phyloP scores from a whole-genome alignment of 2,329 filamentous ascomycete genomes.

The Lecanicillium sp. region DNA sequence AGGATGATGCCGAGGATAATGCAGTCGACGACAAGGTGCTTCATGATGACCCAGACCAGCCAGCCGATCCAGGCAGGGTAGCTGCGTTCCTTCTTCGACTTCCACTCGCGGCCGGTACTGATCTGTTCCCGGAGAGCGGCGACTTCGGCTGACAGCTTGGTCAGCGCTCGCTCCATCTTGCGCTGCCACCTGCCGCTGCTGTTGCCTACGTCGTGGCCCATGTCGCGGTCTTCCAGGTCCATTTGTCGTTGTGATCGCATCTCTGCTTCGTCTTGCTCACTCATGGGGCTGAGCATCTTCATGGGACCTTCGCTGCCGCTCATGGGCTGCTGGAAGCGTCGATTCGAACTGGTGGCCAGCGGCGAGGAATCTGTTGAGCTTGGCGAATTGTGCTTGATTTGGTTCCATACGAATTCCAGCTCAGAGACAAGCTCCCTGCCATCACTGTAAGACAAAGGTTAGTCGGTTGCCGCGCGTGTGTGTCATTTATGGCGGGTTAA shows the following conservation, averaged over 20 bases:
- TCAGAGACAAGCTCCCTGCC: constrained; percentile 83
- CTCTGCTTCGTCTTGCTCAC: constrained; percentile 68
- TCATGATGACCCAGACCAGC: constrained; percentile 59
- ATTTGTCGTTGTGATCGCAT: constrained; percentile 41
- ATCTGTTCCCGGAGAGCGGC: constrained; percentile 90
- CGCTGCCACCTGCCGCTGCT: constrained; percentile 61
- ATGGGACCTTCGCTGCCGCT: constrained; percentile 49
- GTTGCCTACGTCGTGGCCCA: constrained; percentile 26
- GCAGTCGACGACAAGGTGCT: constrained; percentile 68
- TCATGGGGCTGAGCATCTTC: constrained; percentile 76
- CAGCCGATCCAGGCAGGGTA: constrained; percentile 64
- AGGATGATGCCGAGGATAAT: constrained; percentile 58
- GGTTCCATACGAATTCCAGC: constrained; percentile 98
- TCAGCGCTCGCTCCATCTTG: constrained; percentile 76
- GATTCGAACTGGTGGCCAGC: constrained; percentile 30
- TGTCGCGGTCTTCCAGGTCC: constrained; percentile 37
- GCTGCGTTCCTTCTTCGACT: constrained; percentile 55
- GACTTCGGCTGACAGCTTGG: constrained; percentile 85
- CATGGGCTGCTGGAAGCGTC: constrained; percentile 37
- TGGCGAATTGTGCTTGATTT: constrained; percentile 81
- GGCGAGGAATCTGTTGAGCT: constrained; percentile 52
- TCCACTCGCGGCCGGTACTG: constrained; percentile 65
- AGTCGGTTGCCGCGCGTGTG: too few relatives aligned
- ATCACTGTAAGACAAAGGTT: constrained; percentile 41
- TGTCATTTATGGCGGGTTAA: too few relatives aligned